A percentile compares a stretch with the other conserved stretches of the same genome.
phyloP scores from a whole-genome alignment of 495 filamentous ascomycete genomes.

The Trypethelium eluteriae region DNA sequence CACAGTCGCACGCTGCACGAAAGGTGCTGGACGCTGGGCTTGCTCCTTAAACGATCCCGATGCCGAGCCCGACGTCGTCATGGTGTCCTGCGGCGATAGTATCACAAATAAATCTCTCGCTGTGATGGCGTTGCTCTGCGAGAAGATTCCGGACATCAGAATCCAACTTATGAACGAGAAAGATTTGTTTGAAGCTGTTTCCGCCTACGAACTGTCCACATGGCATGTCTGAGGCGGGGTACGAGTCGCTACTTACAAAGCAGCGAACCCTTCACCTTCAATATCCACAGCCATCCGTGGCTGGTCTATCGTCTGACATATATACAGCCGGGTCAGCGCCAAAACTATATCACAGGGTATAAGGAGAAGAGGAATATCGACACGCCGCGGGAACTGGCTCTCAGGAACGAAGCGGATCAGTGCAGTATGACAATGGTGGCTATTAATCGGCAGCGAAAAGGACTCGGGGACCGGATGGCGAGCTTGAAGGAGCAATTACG shows the following conservation, averaged over 20 bases:
- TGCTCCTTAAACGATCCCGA: too few relatives aligned
- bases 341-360: constrained; percentile 65
- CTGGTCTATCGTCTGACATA: constrained; percentile 65
- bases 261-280: constrained; percentile 64
- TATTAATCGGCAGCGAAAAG: constrained; percentile 47
- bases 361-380: constrained; percentile 74
- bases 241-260: constrained; percentile 56
- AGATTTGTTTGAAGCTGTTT: constrained; percentile 65
- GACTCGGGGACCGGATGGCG: constrained; percentile 50
- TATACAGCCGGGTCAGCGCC: constrained; percentile 53
- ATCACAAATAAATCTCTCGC: too few relatives aligned
- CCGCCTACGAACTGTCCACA: constrained; percentile 57
- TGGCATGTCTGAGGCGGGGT: constrained; percentile 54
- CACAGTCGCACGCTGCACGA: too few relatives aligned
- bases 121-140: too few relatives aligned
- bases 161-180: constrained; percentile 69
- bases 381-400: constrained; percentile 63
- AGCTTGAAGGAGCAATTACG: constrained; percentile 52
- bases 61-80: too few relatives aligned
- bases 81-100: too few relatives aligned
- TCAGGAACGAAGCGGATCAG: constrained; percentile 63
- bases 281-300: constrained; percentile 74
- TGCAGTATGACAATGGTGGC: constrained; percentile 66
- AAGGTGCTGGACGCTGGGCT: too few relatives aligned
- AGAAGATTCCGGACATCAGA: constrained; percentile 51